Conservation (phyloP, 2,329 filamentous ascomycete species). For the Penicillium paneum region DNA sequence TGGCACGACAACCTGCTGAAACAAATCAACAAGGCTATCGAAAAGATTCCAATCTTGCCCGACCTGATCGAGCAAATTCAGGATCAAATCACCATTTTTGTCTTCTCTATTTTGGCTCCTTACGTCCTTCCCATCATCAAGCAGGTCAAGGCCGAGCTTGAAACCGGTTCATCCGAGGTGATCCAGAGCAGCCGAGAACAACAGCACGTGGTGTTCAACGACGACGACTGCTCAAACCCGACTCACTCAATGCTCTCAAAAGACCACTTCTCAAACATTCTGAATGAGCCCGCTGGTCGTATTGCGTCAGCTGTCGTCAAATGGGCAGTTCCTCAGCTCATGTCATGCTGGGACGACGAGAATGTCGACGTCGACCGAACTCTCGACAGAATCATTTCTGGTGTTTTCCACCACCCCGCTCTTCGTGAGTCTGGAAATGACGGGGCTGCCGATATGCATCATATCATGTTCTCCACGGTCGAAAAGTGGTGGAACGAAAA, state of each 20-base stretch:
- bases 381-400: constrained; percentile 72
- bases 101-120: constrained; percentile 87
- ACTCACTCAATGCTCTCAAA: constrained; percentile 96
- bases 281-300: constrained; percentile 85
- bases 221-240: constrained; percentile 73
- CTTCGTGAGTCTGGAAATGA: constrained; percentile 68
- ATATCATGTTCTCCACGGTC: constrained; percentile 74
- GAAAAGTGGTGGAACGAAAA: constrained; percentile 78
- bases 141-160: constrained; percentile 83
- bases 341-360: constrained; percentile 82
- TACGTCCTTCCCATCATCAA: constrained; percentile 81
- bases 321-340: constrained; percentile 87
- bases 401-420: constrained; percentile 85
- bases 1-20: constrained; percentile 89
- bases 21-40: constrained; percentile 70
- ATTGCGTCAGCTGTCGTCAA: constrained; percentile 73
- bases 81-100: constrained; percentile 82
- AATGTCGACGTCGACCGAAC: constrained; percentile 64
- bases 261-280: constrained; percentile 86
- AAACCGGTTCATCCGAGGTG: constrained; percentile 80
- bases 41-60: constrained; percentile 80
- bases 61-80: constrained; percentile 82
- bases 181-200: constrained; percentile 80
- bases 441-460: constrained; percentile 68
- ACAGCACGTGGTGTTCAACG: constrained; percentile 81